A percentile compares a stretch with the other conserved stretches of the same genome.
Conservation (phyloP, 495 filamentous ascomycete genomes). For the Talaromyces liani region DNA sequence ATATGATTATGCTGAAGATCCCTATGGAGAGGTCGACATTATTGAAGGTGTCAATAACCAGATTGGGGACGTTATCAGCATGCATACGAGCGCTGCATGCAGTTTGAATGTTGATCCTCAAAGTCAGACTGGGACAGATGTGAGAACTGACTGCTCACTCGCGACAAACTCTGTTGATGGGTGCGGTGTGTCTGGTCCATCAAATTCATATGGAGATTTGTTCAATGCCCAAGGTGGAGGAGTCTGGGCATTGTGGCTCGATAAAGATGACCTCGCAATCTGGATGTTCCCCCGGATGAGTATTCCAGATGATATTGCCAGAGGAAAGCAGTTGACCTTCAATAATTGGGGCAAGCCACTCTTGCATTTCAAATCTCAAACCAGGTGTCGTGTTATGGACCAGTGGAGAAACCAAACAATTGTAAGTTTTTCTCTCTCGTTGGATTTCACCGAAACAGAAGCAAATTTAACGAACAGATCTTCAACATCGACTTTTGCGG, state of each 20-base stretch:
- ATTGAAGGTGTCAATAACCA: slow-evolving; percentile 6
- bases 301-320: not conserved
- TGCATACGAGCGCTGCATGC: slow-evolving; percentile 2
- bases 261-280: not conserved
- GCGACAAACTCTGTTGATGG: slow-evolving; percentile 1
- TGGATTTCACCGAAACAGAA: not conserved
- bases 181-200: not conserved
- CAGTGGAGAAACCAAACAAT: slow-evolving; percentile 5
- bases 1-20: not conserved
- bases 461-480: not conserved
- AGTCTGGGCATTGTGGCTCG: not conserved
- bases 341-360: slow-evolving; percentile 2
- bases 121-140: not conserved
- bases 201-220: slow-evolving; percentile 1
- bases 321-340: not conserved
- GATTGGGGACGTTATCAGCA: not conserved
- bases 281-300: slow-evolving; percentile 4
- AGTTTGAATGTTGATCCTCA: not conserved
- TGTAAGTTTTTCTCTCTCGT: not conserved
- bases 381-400: not conserved
- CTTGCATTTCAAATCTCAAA: not conserved
- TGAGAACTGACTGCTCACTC: slow-evolving; percentile 6
- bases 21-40: slow-evolving; percentile 6
- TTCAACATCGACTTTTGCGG: slow-evolving; percentile 6
- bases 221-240: slow-evolving; percentile 7